These are phyloP conservation scores for Saccharomyces kudriavzevii DNA, from an alignment of 805 yeast genomes.

Conservation along the genomic window DNA sequence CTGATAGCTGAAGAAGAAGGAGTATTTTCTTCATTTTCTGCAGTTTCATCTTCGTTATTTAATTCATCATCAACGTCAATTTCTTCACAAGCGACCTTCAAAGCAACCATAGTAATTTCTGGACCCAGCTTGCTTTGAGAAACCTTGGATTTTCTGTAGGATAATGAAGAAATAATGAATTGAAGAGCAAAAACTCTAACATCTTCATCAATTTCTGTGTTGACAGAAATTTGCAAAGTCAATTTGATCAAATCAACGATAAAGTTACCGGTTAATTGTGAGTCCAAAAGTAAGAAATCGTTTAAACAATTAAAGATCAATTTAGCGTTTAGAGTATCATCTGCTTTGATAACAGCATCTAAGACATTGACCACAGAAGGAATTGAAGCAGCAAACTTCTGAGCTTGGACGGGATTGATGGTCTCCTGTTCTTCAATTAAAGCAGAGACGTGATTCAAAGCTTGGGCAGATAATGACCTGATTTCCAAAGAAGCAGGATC, in stretches of 20 bases:
- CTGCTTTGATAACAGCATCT: constrained; percentile 59
- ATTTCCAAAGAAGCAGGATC: constrained; percentile 58
- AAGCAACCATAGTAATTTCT: constrained; percentile 61
- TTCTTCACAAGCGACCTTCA: constrained; percentile 74
- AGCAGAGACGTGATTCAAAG: constrained; percentile 59
- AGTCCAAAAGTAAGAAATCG: constrained; percentile 67
- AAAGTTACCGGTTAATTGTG: constrained; percentile 69
- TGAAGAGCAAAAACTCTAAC: constrained; percentile 75
- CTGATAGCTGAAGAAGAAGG: constrained; percentile 74
- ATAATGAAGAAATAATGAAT: constrained; percentile 69
- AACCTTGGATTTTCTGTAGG: constrained; percentile 75
- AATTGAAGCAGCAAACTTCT: constrained; percentile 53
- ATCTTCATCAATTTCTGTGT: constrained; percentile 65
- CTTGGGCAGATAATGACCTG: constrained; percentile 75
- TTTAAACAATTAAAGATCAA: constrained; percentile 79
- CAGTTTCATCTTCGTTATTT: constrained; percentile 77
- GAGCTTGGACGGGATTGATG: constrained; percentile 39
- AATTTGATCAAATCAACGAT: constrained; percentile 61
- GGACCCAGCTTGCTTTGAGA: constrained; percentile 78
- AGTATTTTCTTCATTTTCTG: constrained; percentile 84
- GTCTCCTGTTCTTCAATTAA: constrained; percentile 55
- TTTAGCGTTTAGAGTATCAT: constrained; percentile 65
- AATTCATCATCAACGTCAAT: constrained; percentile 69
- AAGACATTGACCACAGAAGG: constrained; percentile 79
- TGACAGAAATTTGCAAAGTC: constrained; percentile 66